Conservation (phyloP, 2,329 filamentous ascomycete genomes). For the Curvularia hawaiiensis region DNA sequence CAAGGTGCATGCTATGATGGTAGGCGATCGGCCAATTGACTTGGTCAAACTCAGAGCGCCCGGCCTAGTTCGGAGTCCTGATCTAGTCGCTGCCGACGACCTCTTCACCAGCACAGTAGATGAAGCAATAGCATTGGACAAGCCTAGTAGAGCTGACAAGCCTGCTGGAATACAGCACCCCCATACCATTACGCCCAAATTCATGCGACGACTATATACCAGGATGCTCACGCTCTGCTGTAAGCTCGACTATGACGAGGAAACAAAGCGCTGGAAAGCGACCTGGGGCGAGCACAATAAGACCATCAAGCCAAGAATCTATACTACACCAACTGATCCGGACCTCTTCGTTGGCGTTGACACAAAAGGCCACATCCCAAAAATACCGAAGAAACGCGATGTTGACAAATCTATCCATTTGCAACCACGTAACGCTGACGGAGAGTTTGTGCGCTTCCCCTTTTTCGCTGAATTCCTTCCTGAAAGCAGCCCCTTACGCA, state of each 20-base stretch:
- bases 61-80: background rate
- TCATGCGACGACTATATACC: slow-evolving; percentile 54
- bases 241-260: slow-evolving; percentile 47
- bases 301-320: slow-evolving; percentile 16
- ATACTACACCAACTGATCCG: slow-evolving; percentile 25
- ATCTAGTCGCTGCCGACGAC: slow-evolving; percentile 4
- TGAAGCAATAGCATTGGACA: slow-evolving; percentile 30
- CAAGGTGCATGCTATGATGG: slow-evolving; percentile 47
- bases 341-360: slow-evolving; percentile 41
- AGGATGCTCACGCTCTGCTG: slow-evolving; percentile 51
- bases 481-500: slow-evolving; percentile 22
- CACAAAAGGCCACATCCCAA: slow-evolving; percentile 17
- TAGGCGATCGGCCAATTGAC: slow-evolving; percentile 38
- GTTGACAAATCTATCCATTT: slow-evolving; percentile 3
- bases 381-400: slow-evolving; percentile 7
- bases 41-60: slow-evolving; percentile 30
- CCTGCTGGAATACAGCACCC: slow-evolving; percentile 32
- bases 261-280: slow-evolving; percentile 32
- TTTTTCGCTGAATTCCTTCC: slow-evolving; percentile 33
- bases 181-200: slow-evolving; percentile 49
- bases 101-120: slow-evolving; percentile 17
- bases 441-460: slow-evolving; percentile 26
- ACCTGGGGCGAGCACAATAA: slow-evolving; percentile 32
- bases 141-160: slow-evolving; percentile 33
- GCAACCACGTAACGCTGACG: slow-evolving; percentile 24